Percentiles rank a stretch among this genome's conserved stretches.
Conservation (phyloP, 1,284 basidiomycete genomes). For the Irpex sp. region DNA sequence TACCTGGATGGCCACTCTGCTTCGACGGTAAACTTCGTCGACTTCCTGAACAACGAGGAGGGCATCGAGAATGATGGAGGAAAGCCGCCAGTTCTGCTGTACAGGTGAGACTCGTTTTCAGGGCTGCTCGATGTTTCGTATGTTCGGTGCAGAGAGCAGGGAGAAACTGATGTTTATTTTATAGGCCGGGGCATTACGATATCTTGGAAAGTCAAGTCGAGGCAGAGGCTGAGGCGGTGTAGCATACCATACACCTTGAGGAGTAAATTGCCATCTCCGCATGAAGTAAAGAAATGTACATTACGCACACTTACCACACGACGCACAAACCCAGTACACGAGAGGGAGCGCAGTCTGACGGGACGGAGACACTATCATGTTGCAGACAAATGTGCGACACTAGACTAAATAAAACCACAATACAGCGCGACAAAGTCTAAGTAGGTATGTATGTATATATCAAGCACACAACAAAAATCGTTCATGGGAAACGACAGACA, state of each 20-base stretch:
- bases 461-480: not conserved
- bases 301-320: too few species aligned
- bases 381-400: too few species aligned
- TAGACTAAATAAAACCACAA: not conserved
- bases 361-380: not conserved
- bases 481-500: not conserved
- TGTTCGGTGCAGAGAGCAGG: not conserved
- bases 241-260: not conserved
- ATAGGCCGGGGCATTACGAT: conserved; percentile 35
- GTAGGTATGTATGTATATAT: not conserved
- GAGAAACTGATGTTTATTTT: not conserved
- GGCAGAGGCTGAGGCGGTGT: not conserved
- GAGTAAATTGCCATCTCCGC: too few species aligned
- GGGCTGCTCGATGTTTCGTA: conserved; percentile 18
- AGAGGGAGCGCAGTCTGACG: too few species aligned
- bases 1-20: conserved; percentile 64
- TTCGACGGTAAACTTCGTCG: conserved; percentile 64
- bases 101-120: conserved; percentile 46
- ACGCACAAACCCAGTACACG: too few species aligned
- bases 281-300: too few species aligned
- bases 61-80: not conserved
- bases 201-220: conserved; percentile 18
- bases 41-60: conserved; percentile 48
- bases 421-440: not conserved
- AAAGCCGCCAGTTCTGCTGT: conserved; percentile 61